A percentile compares a stretch with the other conserved stretches of the same genome.
phyloP scores from a whole-genome alignment of 805 yeast genomes.

The Zygoascus biomembranicola region DNA sequence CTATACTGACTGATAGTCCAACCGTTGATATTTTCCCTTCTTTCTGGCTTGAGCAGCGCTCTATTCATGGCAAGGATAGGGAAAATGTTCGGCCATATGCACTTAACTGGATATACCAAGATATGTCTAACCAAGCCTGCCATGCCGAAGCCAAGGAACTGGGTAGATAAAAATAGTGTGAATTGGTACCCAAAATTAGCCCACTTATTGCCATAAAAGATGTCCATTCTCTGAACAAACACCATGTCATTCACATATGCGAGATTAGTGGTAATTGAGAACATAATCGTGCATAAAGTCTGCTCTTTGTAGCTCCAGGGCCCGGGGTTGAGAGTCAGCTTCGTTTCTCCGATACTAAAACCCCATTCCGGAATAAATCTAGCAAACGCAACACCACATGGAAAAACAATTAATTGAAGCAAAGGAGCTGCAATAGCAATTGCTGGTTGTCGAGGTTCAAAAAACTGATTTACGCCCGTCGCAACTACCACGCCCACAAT shows the following conservation, averaged over 20 bases:
- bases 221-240: constrained; percentile 13
- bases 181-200: constrained; percentile 30
- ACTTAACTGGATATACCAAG: constrained; percentile 32
- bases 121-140: constrained; percentile 48
- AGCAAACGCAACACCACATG: constrained; percentile 49
- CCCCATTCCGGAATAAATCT: constrained; percentile 40
- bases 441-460: constrained; percentile 46
- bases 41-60: constrained; percentile 32
- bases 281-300: constrained; percentile 43
- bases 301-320: constrained; percentile 59
- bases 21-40: constrained; percentile 28
- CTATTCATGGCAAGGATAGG: constrained; percentile 39
- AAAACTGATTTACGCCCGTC: constrained; percentile 47
- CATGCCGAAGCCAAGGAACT: constrained; percentile 41
- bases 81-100: constrained; percentile 45
- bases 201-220: constrained; percentile 19
- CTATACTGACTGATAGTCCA: constrained; percentile 49
- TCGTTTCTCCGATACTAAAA: constrained; percentile 33
- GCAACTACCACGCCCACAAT: constrained; percentile 42
- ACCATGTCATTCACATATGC: constrained; percentile 13
- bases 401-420: constrained; percentile 40
- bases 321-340: constrained; percentile 44
- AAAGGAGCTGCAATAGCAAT: constrained; percentile 37
- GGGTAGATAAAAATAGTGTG: constrained; percentile 36
- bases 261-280: constrained; percentile 1